Evolutionary conservation across 306 rosid species (phyloP).

Genomic region (Hippophae gyantsensis): DNA sequence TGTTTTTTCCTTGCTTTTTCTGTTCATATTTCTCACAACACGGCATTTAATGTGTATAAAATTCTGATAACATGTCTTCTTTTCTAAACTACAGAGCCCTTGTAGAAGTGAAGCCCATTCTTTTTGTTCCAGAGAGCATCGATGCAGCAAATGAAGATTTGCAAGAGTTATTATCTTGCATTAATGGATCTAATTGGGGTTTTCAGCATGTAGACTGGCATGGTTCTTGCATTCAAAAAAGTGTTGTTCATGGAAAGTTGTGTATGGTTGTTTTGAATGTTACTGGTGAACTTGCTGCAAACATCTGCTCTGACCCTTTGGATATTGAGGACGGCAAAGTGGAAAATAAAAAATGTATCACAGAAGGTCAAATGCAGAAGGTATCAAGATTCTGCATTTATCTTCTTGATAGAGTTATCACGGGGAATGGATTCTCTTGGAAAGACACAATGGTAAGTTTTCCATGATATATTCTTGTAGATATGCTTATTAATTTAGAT

Average conservation of each 20-base stretch:
- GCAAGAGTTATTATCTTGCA: conserved; percentile 23
- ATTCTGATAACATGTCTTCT: background rate
- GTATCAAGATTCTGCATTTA: conserved; percentile 61
- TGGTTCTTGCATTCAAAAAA: conserved; percentile 61
- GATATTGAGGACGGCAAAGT: conserved; percentile 23
- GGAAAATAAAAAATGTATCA: conserved; percentile 22
- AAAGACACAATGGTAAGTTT: conserved; percentile 62
- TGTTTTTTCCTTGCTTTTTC: no score
- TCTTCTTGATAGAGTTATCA: conserved; percentile 53
- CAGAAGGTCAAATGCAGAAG: conserved; percentile 39
- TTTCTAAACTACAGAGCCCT: conserved; percentile 48
- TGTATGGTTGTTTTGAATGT: conserved; percentile 50
- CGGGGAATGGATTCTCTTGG: conserved; percentile 52
- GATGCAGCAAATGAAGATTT: conserved; percentile 25
- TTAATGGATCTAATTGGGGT: conserved; percentile 30
- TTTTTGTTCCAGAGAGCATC: conserved; percentile 51
- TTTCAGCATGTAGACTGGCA: conserved; percentile 69
- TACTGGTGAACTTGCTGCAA: conserved; percentile 43
- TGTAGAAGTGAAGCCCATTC: conserved; percentile 84
- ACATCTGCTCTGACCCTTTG: conserved; percentile 36
- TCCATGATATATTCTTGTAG: background rate
- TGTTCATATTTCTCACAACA: no score
- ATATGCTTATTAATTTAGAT: conserved; percentile 8
- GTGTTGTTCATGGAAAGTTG: conserved; percentile 52
- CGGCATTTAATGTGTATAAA: conserved; percentile 1